Evolutionary conservation across 2,329 filamentous ascomycete genomes (phyloP).

Genomic region (Cladophialophora psammophila): DNA sequence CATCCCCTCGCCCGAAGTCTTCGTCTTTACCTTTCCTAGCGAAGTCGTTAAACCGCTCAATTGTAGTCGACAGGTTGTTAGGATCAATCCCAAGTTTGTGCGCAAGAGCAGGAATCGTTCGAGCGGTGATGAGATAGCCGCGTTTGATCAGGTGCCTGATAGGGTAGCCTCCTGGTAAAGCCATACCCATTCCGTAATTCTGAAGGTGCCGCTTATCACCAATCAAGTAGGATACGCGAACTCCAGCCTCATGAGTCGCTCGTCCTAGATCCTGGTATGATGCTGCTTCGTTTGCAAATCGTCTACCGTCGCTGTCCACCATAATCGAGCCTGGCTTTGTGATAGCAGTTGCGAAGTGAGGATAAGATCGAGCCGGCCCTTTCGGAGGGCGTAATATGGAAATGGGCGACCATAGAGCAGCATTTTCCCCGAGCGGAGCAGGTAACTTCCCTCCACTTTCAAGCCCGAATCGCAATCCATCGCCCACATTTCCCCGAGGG

Average conservation of each 20-base stretch:
- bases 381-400: conserved; percentile 13
- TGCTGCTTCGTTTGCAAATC: conserved; percentile 49
- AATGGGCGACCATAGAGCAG: conserved; percentile 43
- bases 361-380: conserved; percentile 44
- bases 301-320: conserved; percentile 45
- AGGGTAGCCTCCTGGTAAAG: conserved; percentile 22
- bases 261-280: conserved; percentile 42
- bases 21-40: conserved; percentile 43
- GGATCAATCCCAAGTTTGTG: conserved; percentile 39
- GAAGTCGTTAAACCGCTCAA: conserved; percentile 45
- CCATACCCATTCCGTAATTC: conserved; percentile 29
- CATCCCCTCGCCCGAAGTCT: conserved; percentile 46
- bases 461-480: conserved; percentile 43
- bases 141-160: conserved; percentile 16
- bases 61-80: conserved; percentile 38
- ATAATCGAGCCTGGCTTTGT: conserved; percentile 47
- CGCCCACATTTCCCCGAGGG: conserved; percentile 42
- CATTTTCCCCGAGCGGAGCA: conserved; percentile 44
- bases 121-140: conserved; percentile 26
- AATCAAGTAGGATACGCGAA: conserved; percentile 16
- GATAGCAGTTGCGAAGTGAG: conserved; percentile 43
- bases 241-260: conserved; percentile 11
- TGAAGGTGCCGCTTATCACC: conserved; percentile 16
- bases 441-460: conserved; percentile 35
- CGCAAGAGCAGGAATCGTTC: conserved; percentile 38